phyloP scores from a whole-genome alignment of 2,329 filamentous ascomycete genomes.

The Onygenales sp. region DNA sequence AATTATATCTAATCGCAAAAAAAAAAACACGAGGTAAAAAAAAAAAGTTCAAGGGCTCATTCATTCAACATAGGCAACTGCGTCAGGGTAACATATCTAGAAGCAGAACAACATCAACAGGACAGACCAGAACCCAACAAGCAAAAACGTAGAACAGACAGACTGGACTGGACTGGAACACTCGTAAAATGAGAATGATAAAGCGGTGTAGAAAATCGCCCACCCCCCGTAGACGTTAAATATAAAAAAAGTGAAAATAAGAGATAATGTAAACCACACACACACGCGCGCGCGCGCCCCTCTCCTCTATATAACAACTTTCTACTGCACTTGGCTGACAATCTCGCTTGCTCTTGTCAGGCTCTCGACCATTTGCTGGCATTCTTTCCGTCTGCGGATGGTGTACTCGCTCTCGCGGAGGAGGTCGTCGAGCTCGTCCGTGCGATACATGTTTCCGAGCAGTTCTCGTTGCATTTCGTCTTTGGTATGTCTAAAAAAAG shows the following conservation, averaged over 20 bases:
- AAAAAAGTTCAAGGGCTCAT: too few relatives aligned
- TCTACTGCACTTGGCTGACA: constrained; percentile 64
- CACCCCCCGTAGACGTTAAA: too few relatives aligned
- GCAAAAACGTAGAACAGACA: too few relatives aligned
- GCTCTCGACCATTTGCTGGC: constrained; percentile 98
- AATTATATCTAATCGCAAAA: too few relatives aligned
- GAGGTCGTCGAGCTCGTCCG: constrained; percentile 79
- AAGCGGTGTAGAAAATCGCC: too few relatives aligned
- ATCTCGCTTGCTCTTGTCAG: constrained; percentile 86
- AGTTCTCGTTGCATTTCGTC: constrained; percentile 98
- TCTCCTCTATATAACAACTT: neutral
- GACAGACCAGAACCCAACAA: too few relatives aligned
- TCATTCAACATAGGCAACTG: too few relatives aligned
- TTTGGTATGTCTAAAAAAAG: constrained; percentile 64
- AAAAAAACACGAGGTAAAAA: too few relatives aligned
- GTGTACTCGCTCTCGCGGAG: constrained; percentile 99
- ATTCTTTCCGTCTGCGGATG: constrained; percentile 87
- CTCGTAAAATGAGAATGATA: too few relatives aligned
- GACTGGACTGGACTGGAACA: too few relatives aligned
- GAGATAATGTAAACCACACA: neutral
- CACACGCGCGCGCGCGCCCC: neutral
- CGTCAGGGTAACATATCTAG: too few relatives aligned
- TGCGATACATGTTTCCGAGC: constrained; percentile 94
- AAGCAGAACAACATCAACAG: too few relatives aligned
- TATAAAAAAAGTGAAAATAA: neutral